Percentiles rank a stretch among this genome's conserved stretches.
Conservation (phyloP, 208 protist genomes). For the Acanthamoeba royreba region DNA sequence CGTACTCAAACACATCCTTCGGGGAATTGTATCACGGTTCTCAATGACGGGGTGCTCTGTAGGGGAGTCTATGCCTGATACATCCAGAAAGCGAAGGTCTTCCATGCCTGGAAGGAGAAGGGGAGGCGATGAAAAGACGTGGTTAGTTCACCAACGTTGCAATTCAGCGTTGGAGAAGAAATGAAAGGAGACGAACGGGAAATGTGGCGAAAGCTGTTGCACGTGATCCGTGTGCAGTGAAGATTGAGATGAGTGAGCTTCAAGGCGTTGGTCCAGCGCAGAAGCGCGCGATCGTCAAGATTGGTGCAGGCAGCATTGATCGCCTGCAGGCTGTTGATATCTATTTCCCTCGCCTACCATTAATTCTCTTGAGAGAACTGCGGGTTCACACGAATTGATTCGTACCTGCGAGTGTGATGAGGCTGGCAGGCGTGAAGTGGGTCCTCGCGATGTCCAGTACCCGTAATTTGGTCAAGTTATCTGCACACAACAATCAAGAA, state of each 20-base stretch:
- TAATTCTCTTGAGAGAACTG: too few species aligned
- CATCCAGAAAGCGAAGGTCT: background rate
- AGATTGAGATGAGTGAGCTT: background rate
- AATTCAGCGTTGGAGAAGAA: background rate
- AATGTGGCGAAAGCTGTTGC: background rate
- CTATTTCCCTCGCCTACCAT: too few species aligned
- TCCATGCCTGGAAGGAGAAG: background rate
- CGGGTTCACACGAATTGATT: background rate
- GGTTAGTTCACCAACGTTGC: background rate
- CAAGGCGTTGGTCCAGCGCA: background rate
- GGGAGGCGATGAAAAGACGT: background rate
- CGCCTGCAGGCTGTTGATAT: background rate
- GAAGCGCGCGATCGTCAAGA: background rate
- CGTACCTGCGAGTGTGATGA: background rate
- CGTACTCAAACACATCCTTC: background rate
- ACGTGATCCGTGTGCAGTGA: background rate
- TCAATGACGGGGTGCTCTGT: background rate
- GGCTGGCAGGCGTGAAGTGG: background rate
- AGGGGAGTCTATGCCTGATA: background rate
- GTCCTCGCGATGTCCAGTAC: background rate
- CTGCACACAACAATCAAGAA: background rate
- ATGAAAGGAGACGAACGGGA: background rate
- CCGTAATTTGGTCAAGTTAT: background rate
- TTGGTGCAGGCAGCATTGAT: background rate
- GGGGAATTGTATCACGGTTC: background rate